These are phyloP conservation scores for Fermentozyma sake DNA, from an alignment of 1,139 yeast genomes.

Conservation along the genomic window DNA sequence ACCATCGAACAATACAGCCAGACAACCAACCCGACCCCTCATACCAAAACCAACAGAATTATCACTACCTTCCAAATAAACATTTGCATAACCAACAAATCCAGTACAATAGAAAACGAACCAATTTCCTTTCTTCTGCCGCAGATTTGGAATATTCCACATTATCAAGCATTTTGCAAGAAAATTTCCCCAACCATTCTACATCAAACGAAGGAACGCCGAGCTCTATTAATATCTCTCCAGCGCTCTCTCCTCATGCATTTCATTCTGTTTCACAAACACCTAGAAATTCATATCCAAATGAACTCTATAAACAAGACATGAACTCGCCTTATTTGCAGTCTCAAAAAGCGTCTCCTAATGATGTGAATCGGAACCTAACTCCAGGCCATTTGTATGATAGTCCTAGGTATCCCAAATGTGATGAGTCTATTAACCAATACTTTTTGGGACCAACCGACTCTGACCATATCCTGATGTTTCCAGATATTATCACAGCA, in stretches of 20 bases:
- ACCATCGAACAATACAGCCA: too few species aligned
- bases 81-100: constrained; percentile 1
- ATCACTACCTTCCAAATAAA: too few species aligned
- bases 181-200: constrained; percentile 33
- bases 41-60: too few species aligned
- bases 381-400: constrained; percentile 4
- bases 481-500: constrained; percentile 53
- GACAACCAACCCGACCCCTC: too few species aligned
- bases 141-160: constrained; percentile 79
- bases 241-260: constrained; percentile 34
- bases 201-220: constrained; percentile 44
- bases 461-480: constrained; percentile 29
- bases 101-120: constrained; percentile 14
- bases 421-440: constrained; percentile 54
- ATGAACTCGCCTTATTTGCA: too few species aligned
- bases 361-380: not conserved
- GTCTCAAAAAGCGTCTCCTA: constrained; percentile 2
- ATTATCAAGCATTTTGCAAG: constrained; percentile 66
- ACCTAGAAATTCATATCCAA: not conserved
- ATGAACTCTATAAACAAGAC: constrained; percentile 1
- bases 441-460: constrained; percentile 51
- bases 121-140: constrained; percentile 64
- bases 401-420: constrained; percentile 13
- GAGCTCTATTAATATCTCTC: constrained; percentile 31
- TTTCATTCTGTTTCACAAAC: constrained; percentile 2